Base-by-base conservation (phyloP, 2,329 filamentous ascomycete genomes). In the Botrytis fragariae region DNA sequence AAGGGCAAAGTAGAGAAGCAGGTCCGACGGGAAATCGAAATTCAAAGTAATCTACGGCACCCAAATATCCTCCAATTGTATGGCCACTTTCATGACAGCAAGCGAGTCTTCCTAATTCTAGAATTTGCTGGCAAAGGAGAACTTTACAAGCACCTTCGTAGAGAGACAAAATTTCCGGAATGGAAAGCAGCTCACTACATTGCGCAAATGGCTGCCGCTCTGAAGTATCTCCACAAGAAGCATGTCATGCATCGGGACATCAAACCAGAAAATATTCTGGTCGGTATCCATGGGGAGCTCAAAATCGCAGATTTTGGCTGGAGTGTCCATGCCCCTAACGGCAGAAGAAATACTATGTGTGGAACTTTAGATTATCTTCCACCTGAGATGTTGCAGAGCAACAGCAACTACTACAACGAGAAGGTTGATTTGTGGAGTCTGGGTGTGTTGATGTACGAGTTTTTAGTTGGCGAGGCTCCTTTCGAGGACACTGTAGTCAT, bases 281-380 rank as follows among this genome's bases (percentile, higher is more conserved):
- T 98, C 44, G 95, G 95, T 22, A 94, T 98, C 74, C 95, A 98
- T 81, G 96, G 95, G 77, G 96, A 99, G 86, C 95, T 99, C 85
- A 99, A 99, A 84, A 95, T 99, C 80, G 97, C 94, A 7, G 96
- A 99, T 83, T 99, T 98, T 80, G 95, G 96, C 68, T 99, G 96
- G 96, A 97, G 93, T 81, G 96, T 98, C 6, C 96, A 99, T 83
- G 96, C 96, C 8, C 96, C 96, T 42, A 98, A 97, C 83, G 97
- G 95, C 84, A 87, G 96, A 78, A 88, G 96, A 75, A 92, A 95
- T 80, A 99, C 96, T 72, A 95, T 98, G 90, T 99, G 96, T 82
- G 96, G 96, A 76, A 99, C 96, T 29, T 89, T 98, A 60, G 96
- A 99, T 84, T 99, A 99, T 83, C 89, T 99, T 25, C 96, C 96